Evolutionary conservation across 1,284 basidiomycete species (phyloP).

Genomic region (Microbotryum intermedium): DNA sequence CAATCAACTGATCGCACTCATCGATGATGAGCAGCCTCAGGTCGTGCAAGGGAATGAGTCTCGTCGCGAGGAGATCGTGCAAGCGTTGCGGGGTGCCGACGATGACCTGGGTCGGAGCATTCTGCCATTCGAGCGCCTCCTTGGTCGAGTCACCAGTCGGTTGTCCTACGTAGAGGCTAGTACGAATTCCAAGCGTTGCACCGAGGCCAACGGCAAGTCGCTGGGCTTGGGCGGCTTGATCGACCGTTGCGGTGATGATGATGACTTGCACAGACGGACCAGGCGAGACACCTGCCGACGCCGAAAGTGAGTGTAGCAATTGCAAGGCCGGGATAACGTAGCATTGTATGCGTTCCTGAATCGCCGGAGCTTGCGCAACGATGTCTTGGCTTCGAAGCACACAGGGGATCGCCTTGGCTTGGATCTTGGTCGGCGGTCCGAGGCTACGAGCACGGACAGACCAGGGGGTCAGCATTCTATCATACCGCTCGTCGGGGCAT

Average conservation of each 20-base stretch:
- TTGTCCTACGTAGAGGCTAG: constrained; percentile 69
- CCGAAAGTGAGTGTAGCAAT: constrained; percentile 16
- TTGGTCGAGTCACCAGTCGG: constrained; percentile 41
- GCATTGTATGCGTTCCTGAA: constrained; percentile 93
- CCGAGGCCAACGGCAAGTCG: constrained; percentile 93
- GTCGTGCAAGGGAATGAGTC: constrained; percentile 65
- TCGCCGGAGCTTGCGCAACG: constrained; percentile 95
- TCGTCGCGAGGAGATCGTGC: constrained; percentile 78
- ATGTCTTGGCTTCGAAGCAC: constrained; percentile 88
- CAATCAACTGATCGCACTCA: constrained; percentile 95
- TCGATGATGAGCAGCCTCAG: constrained; percentile 88
- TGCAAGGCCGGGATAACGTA: constrained; percentile 76
- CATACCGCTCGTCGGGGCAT: too few relatives aligned
- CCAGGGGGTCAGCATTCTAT: background rate
- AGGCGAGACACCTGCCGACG: constrained; percentile 9
- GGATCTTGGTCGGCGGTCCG: constrained; percentile 97
- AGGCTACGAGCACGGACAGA: constrained; percentile 48
- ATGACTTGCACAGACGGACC: constrained; percentile 58
- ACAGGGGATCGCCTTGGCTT: constrained; percentile 91
- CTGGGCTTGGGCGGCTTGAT: constrained; percentile 96
- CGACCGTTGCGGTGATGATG: constrained; percentile 93
- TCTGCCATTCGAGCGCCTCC: constrained; percentile 51
- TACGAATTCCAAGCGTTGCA: constrained; percentile 77
- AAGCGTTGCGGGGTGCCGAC: constrained; percentile 96
- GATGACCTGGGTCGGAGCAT: constrained; percentile 84